Base-by-base conservation (phyloP, 1,284 basidiomycete species). In the Gymnopus androsaceus region DNA sequence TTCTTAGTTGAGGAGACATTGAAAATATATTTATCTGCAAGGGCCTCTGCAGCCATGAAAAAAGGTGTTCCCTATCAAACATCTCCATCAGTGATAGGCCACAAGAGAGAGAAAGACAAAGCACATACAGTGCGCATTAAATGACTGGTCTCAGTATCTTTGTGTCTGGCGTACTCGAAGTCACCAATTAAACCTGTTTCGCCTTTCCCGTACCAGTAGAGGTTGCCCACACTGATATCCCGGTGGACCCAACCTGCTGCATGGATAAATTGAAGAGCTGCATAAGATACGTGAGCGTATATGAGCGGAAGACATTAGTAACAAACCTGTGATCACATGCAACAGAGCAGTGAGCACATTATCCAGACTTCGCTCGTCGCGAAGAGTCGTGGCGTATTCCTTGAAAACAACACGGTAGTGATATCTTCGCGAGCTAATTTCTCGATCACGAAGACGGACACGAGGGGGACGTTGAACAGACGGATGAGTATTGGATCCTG, bases 221-320 rank as follows among this genome's bases (percentile, higher is more conserved):
- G n/a, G 15, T 54, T 54, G 14, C 45, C 44, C 1, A n/a, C 34
- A 17, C 53, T 54, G 12, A 54, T 48, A 42, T 54, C 45, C 23
- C 53, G 34, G 28, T 54, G 53, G 3, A 54, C 53, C 25, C 45
- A 54, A 14, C 53, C 53, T 21, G 45, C 53, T 7, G 0, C 21
- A 27, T 54, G 30, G 8, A 54, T 12, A 23, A 46, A n/a, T 7
- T 30, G 12, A 7, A 54, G 36, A 27, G 45, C 53, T 54, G 27
- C 9, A 30, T 3, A 23, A 5, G n/a, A 25, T 6, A 23, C 15
- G 9, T 30, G n/a, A 11, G n/a, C 9, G 8, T 46, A 9, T 15
- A 8, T 9, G 7, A n/a, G 15, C 9, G n/a, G n/a, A 15, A 15
- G 28, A 14, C 6, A 19, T n/a, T 3, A 27, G 8, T 8, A 12